Evolutionary conservation across 202 grass and related monocot genomes (phyloP), one percentile per base, ranked within the genome.

Genomic region (Setaria viridis): DNA sequence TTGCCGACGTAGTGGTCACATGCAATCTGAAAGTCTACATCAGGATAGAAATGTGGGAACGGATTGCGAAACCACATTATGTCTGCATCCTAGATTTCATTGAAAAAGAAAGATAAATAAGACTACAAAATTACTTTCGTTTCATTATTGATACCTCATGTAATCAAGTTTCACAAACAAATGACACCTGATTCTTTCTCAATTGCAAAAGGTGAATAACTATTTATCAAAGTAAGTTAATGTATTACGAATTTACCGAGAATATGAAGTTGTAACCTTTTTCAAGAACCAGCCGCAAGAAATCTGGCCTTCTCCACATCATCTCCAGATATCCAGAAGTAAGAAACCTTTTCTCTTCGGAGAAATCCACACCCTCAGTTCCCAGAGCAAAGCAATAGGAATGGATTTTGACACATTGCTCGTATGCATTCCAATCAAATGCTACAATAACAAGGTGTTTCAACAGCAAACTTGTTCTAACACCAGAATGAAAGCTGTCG

Each of bases 61-160:
- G 91, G 93, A 81, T 89, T 95, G 70, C 81, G 80, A 80, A 95
- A 95, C 93, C 91, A 95, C 91, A 93, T 85, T 77, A 95, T 89
- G 57, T 95, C 88, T 32, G 86, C 83, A 77, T 95, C 90, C 85
- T 92, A 80, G 84, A 87, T 85, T 64, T 45, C 15, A 65, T 21
- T 9, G 30, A 55, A 87, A 62, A 79, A 62, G 68, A 15, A 50
- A 12, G 78, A 80, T 3, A 68, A 74, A 41, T 53, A 46, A 60
- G 45, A 29, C 9, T 59, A 25, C 6, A 43, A 77, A 46, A 59
- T 25, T 20, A 72, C 5, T 65, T 76, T 39, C 1, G n/a, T 57
- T 65, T 74, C 50, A 57, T 68, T 74, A 39, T 66, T 73, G 20
- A 10, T 9, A 41, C 33, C 8, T 39, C 34, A 58, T 56, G 10